A percentile compares a stretch with the other conserved stretches of the same genome.
Evolutionary conservation across 2,329 filamentous ascomycete genomes (phyloP).

Genomic region (Alternaria consortialis): DNA sequence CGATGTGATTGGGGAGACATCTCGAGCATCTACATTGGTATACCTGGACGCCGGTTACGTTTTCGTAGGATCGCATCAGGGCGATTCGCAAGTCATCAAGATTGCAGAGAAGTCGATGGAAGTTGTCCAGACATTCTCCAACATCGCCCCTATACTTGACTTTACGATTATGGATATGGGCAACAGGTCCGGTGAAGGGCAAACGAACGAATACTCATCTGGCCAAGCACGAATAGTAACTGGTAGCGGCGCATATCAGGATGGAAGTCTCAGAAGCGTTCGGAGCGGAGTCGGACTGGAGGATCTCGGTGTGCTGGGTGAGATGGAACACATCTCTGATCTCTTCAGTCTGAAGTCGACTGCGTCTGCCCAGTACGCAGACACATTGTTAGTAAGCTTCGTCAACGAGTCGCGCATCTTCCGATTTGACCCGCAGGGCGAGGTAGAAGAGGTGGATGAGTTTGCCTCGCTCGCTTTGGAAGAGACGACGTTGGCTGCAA

Average conservation of each 20-base stretch:
- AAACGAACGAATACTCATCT: conserved; percentile 90
- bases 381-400: conserved; percentile 82
- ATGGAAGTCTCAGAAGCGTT: conserved; percentile 88
- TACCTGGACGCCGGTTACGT: conserved; percentile 78
- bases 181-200: conserved; percentile 78
- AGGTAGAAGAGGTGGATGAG: conserved; percentile 84
- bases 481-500: conserved; percentile 75
- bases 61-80: conserved; percentile 91
- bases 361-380: conserved; percentile 60
- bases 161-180: conserved; percentile 98
- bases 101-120: conserved; percentile 69
- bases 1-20: conserved; percentile 71
- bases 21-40: conserved; percentile 79
- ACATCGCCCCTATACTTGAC: conserved; percentile 91
- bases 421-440: conserved; percentile 74
- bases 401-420: conserved; percentile 86
- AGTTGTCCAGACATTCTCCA: conserved; percentile 77
- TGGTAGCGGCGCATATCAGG: conserved; percentile 87
- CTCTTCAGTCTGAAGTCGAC: conserved; percentile 73
- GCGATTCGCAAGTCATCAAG: conserved; percentile 84
- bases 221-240: conserved; percentile 94
- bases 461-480: conserved; percentile 76
- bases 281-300: conserved; percentile 93
- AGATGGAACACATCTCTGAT: conserved; percentile 76
- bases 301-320: conserved; percentile 81